These are phyloP conservation scores for Eucalyptus erythrocorys DNA, from an alignment of 345 rosid species.

Conservation along the genomic window DNA sequence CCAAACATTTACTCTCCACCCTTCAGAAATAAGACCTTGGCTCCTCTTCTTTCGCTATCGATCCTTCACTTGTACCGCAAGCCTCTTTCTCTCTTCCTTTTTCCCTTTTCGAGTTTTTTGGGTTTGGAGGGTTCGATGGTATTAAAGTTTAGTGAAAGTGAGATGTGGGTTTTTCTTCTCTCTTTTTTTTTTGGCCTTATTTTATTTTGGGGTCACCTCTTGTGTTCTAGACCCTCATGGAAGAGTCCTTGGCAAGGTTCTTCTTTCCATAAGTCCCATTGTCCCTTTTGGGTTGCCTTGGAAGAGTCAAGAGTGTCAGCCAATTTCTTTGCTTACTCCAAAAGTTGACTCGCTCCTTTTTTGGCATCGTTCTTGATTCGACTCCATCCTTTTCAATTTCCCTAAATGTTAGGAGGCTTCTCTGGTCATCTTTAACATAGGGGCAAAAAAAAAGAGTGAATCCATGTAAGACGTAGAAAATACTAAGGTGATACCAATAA, in stretches of 20 bases:
- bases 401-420: neutral
- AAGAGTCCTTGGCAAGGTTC: neutral
- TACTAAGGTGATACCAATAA: neutral
- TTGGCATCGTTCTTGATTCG: neutral
- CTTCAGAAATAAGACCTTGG: conserved; percentile 6
- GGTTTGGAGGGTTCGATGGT: neutral
- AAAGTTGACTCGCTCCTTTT: neutral
- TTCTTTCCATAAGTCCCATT: neutral
- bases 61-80: conserved; percentile 19
- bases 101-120: neutral
- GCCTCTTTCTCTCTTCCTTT: neutral
- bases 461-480: neutral
- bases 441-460: neutral
- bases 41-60: neutral
- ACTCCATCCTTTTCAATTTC: neutral
- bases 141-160: neutral
- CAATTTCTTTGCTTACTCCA: conserved; percentile 6
- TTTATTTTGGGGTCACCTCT: neutral
- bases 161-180: neutral
- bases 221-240: neutral
- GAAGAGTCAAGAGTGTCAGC: conserved; percentile 15
- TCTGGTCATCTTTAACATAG: neutral
- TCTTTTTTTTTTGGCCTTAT: neutral
- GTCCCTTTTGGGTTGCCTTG: conserved; percentile 21
- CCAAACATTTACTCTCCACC: conserved; percentile 22